Evolutionary conservation across 2,329 filamentous ascomycete species (phyloP), one percentile per base, ranked within the genome.

Genomic region (Aspergillus candidus): DNA sequence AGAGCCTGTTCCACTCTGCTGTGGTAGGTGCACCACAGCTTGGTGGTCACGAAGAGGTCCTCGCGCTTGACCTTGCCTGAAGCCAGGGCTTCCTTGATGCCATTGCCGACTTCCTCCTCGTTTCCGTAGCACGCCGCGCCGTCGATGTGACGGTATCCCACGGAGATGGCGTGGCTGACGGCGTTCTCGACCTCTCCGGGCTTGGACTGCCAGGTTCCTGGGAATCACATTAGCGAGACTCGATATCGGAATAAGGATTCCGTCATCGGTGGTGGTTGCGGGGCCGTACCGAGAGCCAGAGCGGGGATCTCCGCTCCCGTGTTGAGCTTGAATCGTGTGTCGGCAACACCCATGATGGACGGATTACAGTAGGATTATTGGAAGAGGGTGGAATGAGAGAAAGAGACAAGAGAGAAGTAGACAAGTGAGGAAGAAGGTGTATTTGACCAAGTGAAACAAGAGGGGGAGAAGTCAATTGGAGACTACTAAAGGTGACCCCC

Each of bases 11-110:
- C 82, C 5, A 81, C 81, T 6, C 82, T 75, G 27, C 78, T 79
- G 66, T 84, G 83, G 71, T 86, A 90, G 40, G 85, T 88, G 59
- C 82, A 84, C 86, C 88, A 94, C 32, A 90, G 77, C 76, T 94
- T 94, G 58, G 83, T 88, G 43, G 87, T 86, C 47, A 94, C 79
- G 69, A 93, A 94, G 49, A 94, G 70, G 46, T 94, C 86, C 63
- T 85, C 79, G 49, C 88, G 79, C 75, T 83, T 85, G 56, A 86
- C 72, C 49, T 78, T 73, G 17, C 86, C 86, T 4, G 79, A 71
- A 18, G 72, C 74, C 58, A 91, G 80, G 27, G 84, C 87, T 44
- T 86, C 82, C 61, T 81, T 79, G 42, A 94, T 76, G 8, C 85
- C 88, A 61, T 82, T 72, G 51, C 88, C 88, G 12, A 94, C 88